A percentile compares a stretch with the other conserved stretches of the same genome.
Conservation (phyloP, 768 basidiomycete genomes). For the Russula sp. region DNA sequence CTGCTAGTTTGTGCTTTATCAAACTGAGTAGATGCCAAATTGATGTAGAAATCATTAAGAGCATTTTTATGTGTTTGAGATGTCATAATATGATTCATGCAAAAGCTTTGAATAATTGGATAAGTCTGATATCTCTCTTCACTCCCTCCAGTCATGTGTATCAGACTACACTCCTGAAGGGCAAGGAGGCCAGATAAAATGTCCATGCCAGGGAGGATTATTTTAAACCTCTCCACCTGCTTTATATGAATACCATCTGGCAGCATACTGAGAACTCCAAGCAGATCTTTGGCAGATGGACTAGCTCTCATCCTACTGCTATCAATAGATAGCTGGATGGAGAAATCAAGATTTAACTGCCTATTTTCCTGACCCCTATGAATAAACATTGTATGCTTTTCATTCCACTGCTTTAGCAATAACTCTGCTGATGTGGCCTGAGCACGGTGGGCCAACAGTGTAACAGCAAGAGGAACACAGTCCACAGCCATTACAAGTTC, state of each 20-base stretch:
- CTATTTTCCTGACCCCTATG: neutral
- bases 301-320: neutral
- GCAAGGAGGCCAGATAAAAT: neutral
- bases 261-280: conserved; percentile 2
- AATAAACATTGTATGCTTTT: neutral
- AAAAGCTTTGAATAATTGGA: neutral
- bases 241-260: conserved; percentile 3
- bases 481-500: no score
- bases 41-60: neutral
- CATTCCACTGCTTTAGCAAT: conserved; percentile 1
- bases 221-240: neutral
- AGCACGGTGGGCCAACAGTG: conserved; percentile 1
- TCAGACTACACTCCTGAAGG: neutral
- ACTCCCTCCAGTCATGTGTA: neutral
- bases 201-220: neutral
- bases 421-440: neutral
- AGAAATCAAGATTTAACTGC: no score
- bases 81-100: neutral
- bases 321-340: no score
- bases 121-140: neutral
- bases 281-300: neutral
- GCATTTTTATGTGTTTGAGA: neutral
- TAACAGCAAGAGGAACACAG: neutral
- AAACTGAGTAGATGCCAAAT: neutral
- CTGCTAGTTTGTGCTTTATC: neutral